Percentiles rank a stretch among this genome's conserved stretches.
phyloP scores from a whole-genome alignment of 495 filamentous ascomycete species.

The Penicillium waksmanii region DNA sequence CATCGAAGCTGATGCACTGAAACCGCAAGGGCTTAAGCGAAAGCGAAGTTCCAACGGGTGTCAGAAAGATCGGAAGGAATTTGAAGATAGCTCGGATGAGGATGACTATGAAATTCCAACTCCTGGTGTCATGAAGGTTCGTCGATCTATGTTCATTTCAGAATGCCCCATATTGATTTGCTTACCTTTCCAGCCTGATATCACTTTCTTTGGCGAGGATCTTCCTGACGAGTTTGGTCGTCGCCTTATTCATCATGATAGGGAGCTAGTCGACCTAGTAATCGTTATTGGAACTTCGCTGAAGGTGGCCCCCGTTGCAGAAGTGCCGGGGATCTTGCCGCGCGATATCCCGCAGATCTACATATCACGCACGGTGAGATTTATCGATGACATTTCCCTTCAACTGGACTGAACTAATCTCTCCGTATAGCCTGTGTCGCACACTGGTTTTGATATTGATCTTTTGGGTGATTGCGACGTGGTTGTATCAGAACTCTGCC shows the following conservation, averaged over 20 bases:
- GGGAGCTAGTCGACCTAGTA: constrained; percentile 81
- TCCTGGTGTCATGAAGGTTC: constrained; percentile 88
- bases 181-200: constrained; percentile 67
- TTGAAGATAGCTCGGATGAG: constrained; percentile 69
- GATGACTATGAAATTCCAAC: constrained; percentile 71
- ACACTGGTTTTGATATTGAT: constrained; percentile 95
- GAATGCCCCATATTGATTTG: background rate
- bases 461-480: constrained; percentile 92
- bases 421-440: constrained; percentile 66
- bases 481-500: constrained; percentile 86
- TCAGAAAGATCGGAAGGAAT: constrained; percentile 54
- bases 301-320: constrained; percentile 92
- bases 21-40: constrained; percentile 65
- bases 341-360: constrained; percentile 87
- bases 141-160: constrained; percentile 13
- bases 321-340: constrained; percentile 82
- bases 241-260: constrained; percentile 77
- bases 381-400: background rate
- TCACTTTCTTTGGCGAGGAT: constrained; percentile 83
- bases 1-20: constrained; percentile 44
- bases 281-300: constrained; percentile 96
- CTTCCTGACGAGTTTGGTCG: constrained; percentile 84
- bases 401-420: constrained; percentile 4
- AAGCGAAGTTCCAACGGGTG: constrained; percentile 70
- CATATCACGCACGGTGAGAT: constrained; percentile 76